Evolutionary conservation across 371 early-diverging fungal genomes (phyloP), one percentile per base, ranked within the genome.

Genomic region (Apophysomyces elegans): DNA sequence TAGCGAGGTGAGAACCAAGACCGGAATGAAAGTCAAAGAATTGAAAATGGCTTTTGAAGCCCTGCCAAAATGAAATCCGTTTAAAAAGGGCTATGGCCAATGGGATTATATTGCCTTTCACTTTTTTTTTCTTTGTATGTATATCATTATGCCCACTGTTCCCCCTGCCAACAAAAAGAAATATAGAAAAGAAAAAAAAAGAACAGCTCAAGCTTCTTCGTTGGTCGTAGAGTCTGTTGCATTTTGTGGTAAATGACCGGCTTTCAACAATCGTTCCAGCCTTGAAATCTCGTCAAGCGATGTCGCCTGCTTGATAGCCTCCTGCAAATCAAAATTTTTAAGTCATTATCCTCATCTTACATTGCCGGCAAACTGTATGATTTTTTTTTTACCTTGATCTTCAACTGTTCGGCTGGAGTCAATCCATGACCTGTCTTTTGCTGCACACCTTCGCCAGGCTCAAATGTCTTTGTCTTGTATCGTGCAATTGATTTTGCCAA

Each of bases 261-360:
- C 81, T 69, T 84, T 80, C 67, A 92, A 76, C 63, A 84, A 72
- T 64, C 87, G 78, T 64, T 93, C 93, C 73, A 95, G 73, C 64
- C 86, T 72, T 39, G 84, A 81, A 63, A 93, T 88, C 68, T 95
- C 95, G 57, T 91, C 93, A 69, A 95, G 71, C 26, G 89, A 89
- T 54, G 82, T 90, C 7, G 93, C 95, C 62, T 89, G 84, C 44
- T 85, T 84, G 64, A 95, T 80, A 35, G 93, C 92, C 62, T 88
- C 90, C 77, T 82, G 54, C 14, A 62, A 35, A 18, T 8, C 58
- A 21, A 50, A n/a, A 26, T 4, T 6, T 18, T 50, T n/a, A 50
- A 16, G n/a, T 21, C 54, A 9, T n/a, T 37, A 0, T 8, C 7
- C 38, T 47, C 35, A 41, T 4, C 32, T 26, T 26, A 26, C 32